These are phyloP conservation scores for Tricholoma hemisulphureum DNA, from an alignment of 768 basidiomycete species.

Conservation along the genomic window DNA sequence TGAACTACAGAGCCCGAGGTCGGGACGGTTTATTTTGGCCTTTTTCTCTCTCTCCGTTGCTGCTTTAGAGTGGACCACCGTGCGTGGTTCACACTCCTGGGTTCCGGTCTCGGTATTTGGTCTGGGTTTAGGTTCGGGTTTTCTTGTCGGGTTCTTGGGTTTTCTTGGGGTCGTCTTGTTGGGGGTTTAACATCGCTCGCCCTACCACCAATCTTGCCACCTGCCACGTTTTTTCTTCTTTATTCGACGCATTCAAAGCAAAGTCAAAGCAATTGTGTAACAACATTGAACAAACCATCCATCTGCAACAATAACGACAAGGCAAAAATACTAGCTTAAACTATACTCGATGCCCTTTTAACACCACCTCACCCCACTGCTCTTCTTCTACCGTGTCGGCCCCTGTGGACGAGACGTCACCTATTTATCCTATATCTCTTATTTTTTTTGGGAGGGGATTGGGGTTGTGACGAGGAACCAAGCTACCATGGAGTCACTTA, in stretches of 20 bases:
- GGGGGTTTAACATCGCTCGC: not conserved
- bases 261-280: constrained; percentile 2
- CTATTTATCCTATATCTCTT: not conserved
- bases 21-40: constrained; percentile 9
- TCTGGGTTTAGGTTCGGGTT: not conserved
- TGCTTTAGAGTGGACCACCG: not conserved
- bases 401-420: not conserved
- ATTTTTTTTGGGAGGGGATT: not conserved
- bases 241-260: constrained; percentile 3
- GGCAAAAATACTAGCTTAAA: not conserved
- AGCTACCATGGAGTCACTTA: no score
- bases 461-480: not conserved
- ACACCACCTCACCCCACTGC: not conserved
- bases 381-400: not conserved
- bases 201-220: not conserved
- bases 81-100: not conserved
- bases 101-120: not conserved
- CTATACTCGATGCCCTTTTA: not conserved
- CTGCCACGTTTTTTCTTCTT: not conserved
- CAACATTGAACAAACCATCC: not conserved
- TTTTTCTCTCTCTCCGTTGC: not conserved
- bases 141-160: not conserved
- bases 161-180: not conserved
- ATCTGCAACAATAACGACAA: not conserved
- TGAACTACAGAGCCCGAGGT: constrained; percentile 11